Conservation (phyloP, 352 stramenopile genomes). For the Phytopythium vexans region DNA sequence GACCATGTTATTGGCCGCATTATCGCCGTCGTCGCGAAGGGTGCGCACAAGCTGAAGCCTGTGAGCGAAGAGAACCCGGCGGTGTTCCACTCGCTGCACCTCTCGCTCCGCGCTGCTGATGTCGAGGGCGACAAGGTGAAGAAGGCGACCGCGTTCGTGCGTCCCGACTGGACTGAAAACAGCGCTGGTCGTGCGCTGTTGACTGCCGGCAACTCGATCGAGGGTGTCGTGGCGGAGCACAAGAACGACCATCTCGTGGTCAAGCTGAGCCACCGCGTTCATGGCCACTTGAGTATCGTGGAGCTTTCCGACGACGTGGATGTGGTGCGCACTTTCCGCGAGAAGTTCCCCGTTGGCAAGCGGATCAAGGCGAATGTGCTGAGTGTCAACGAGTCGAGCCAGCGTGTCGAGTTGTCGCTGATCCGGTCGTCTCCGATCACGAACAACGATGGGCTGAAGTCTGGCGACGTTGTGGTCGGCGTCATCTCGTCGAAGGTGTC, state of each 20-base stretch:
- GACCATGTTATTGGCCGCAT: conserved; percentile 65
- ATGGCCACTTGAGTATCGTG: conserved; percentile 53
- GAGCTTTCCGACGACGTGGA: conserved; percentile 68
- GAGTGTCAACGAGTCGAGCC: conserved; percentile 66
- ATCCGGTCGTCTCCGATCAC: conserved; percentile 33
- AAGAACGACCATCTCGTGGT: conserved; percentile 48
- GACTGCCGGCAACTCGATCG: conserved; percentile 41
- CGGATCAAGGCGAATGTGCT: conserved; percentile 67
- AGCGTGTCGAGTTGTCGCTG: conserved; percentile 70
- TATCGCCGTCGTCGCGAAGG: conserved; percentile 65
- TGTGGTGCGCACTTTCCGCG: conserved; percentile 52
- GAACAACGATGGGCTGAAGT: conserved; percentile 30
- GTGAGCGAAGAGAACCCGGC: conserved; percentile 73
- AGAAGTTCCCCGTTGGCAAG: conserved; percentile 76
- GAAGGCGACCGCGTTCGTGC: conserved; percentile 40
- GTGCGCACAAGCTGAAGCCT: conserved; percentile 83
- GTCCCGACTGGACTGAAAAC: conserved; percentile 74
- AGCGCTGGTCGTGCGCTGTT: conserved; percentile 71
- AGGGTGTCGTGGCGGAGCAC: conserved; percentile 76
- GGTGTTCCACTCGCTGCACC: conserved; percentile 65
- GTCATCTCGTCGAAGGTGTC: conserved; percentile 72
- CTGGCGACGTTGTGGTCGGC: conserved; percentile 60
- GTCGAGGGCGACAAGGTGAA: conserved; percentile 27
- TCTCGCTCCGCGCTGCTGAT: conserved; percentile 69
- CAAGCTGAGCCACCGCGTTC: conserved; percentile 71